Base-by-base conservation (phyloP, 1,284 basidiomycete genomes). In the Anthracocystis walkeri region DNA sequence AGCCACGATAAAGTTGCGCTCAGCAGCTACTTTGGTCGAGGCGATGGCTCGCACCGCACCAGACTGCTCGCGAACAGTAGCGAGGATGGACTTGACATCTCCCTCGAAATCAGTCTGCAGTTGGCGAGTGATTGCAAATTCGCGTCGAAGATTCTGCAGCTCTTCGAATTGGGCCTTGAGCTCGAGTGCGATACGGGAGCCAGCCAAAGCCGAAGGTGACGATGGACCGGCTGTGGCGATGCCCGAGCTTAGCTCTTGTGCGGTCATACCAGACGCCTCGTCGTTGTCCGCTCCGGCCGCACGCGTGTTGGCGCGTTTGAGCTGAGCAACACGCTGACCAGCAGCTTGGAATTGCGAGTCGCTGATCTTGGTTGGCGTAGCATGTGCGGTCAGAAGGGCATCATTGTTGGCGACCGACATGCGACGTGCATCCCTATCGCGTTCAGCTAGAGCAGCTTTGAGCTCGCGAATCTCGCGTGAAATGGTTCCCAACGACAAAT, bases 151-250 rank as follows among this genome's bases (percentile, higher is more conserved):
- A 78, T 92, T 92, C 85, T 95, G 94, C 14, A 98, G 91, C 83
- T 97, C 95, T 82, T 96, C 93, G 82, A 96, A 95, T 82, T 98
- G 95, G 1, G 90, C 91, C 84, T 92, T 92, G 69, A 98, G 89
- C 80, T 97, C 93, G 3, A 87, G 62, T 2, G 78, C 78, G 45
- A 78, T 57, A 40, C 63, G 71, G 11, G 65, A 67, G n/a, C 75
- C 75, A 11, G 67, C 59, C 58, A 66, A 21, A 5, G 58, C 55
- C 7, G 57, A 52, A 40, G 56, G 54, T 6, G 57, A 52, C 40
- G 56, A 57, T 6, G 56, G 31, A 18, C 38, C 61, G 11, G 35
- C 49, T 33, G 41, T n/a, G 20, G 7, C n/a, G 4, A 38, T 51
- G 20, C 31, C 23, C 7, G 52, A 50, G 20, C 29, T 33, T 7